Conservation (phyloP, 2,329 filamentous ascomycete genomes). For the Ophiobolus disseminans region DNA sequence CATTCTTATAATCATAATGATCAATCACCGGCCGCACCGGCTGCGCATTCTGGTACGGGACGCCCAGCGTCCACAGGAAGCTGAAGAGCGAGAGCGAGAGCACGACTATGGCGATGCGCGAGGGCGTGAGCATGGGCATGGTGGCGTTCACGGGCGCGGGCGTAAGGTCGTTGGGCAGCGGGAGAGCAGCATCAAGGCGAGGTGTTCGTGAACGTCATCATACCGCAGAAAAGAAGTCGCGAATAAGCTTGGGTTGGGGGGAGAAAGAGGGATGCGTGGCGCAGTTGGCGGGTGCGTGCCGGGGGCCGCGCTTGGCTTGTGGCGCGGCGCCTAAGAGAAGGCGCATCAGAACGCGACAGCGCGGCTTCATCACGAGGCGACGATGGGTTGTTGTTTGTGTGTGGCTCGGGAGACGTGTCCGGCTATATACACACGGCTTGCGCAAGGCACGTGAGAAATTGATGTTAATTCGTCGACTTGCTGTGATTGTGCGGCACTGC, state of each 20-base stretch:
- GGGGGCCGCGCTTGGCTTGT: not conserved
- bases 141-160: constrained; percentile 10
- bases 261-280: not conserved
- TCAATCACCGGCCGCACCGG: constrained; percentile 32
- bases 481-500: too few relatives aligned
- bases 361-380: too few relatives aligned
- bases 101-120: constrained; percentile 37
- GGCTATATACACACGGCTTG: too few relatives aligned
- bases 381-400: too few relatives aligned
- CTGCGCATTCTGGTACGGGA: constrained; percentile 26
- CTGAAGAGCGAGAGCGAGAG: constrained; percentile 36
- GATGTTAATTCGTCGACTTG: too few relatives aligned
- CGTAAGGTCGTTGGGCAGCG: not conserved
- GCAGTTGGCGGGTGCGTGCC: not conserved
- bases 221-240: not conserved
- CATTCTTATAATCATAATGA: constrained; percentile 31
- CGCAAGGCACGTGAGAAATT: too few relatives aligned
- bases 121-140: constrained; percentile 44
- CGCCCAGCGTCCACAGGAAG: constrained; percentile 43
- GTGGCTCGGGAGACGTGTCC: too few relatives aligned
- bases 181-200: not conserved
- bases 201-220: not conserved
- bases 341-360: too few relatives aligned
- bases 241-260: not conserved
- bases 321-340: too few relatives aligned